Conservation (phyloP, 139 green algal species). For the Coccomyxa sp. region DNA sequence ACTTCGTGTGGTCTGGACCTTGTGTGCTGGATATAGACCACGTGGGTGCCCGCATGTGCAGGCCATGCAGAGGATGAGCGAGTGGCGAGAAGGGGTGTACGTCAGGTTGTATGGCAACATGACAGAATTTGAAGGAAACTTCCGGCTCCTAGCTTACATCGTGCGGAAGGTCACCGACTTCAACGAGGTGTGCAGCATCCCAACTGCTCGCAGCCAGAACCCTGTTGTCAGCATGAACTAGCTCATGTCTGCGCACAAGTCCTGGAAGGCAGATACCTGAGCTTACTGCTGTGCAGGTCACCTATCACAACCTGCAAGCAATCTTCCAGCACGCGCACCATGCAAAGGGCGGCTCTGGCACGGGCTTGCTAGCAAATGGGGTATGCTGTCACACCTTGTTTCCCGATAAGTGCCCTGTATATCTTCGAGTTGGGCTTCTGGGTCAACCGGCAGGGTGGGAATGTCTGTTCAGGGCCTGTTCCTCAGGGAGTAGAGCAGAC, state of each 20-base stretch:
- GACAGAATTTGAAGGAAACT: slow-evolving; percentile 33
- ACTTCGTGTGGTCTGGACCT: too few relatives aligned
- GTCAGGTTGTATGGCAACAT: slow-evolving; percentile 71
- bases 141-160: slow-evolving; percentile 50
- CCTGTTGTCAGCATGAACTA: too few relatives aligned
- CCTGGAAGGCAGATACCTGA: neutral
- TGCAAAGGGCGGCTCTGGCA: slow-evolving; percentile 34
- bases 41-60: too few relatives aligned
- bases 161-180: slow-evolving; percentile 57
- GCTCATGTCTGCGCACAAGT: neutral
- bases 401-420: too few relatives aligned
- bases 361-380: too few relatives aligned
- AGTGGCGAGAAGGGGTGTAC: slow-evolving; percentile 55
- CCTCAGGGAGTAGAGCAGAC: too few relatives aligned
- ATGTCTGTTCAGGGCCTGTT: too few relatives aligned
- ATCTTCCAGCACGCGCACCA: slow-evolving; percentile 78
- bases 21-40: too few relatives aligned
- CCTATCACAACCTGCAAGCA: slow-evolving; percentile 66
- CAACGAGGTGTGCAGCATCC: slow-evolving; percentile 73
- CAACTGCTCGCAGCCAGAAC: neutral
- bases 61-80: slow-evolving; percentile 27
- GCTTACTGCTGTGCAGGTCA: slow-evolving; percentile 46
- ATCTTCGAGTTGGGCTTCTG: too few relatives aligned
- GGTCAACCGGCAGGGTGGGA: too few relatives aligned
- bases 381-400: too few relatives aligned